Conservation (phyloP, 2,329 filamentous ascomycete genomes). For the Pseudogymnoascus sp. region DNA sequence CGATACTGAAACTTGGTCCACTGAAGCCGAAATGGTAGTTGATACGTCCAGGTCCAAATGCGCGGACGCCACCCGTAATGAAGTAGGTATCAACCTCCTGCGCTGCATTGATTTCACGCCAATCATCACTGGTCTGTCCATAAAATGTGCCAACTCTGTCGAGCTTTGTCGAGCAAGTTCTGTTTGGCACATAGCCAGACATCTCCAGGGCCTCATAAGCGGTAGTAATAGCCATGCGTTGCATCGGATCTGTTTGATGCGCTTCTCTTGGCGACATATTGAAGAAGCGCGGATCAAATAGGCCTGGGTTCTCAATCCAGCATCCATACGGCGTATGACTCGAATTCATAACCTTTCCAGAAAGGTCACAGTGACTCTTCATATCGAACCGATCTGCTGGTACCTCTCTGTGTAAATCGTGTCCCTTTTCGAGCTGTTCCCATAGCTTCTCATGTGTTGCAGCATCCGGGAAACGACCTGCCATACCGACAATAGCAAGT, state of each 20-base stretch:
- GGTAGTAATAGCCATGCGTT: constrained; percentile 65
- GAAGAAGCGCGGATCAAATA: constrained; percentile 69
- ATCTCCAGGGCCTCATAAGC: constrained; percentile 78
- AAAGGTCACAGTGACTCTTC: constrained; percentile 61
- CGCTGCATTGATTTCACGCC: constrained; percentile 26
- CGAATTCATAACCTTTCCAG: constrained; percentile 67
- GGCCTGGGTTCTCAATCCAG: constrained; percentile 61
- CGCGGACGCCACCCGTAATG: constrained; percentile 25
- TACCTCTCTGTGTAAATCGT: constrained; percentile 60
- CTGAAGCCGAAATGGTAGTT: constrained; percentile 36
- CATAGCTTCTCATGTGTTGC: constrained; percentile 64
- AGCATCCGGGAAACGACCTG: constrained; percentile 68
- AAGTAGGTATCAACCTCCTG: constrained; percentile 27
- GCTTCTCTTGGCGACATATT: constrained; percentile 81
- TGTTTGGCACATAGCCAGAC: constrained; percentile 57
- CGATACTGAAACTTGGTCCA: constrained; percentile 33
- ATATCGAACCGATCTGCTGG: constrained; percentile 68
- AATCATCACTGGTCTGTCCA: constrained; percentile 27
- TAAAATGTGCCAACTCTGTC: constrained; percentile 27
- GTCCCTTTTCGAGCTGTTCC: constrained; percentile 65
- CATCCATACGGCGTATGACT: constrained; percentile 69
- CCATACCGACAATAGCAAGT: constrained; percentile 78
- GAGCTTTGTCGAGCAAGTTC: constrained; percentile 45
- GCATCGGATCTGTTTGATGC: constrained; percentile 73
- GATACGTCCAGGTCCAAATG: constrained; percentile 28